Evolutionary conservation across 768 basidiomycete genomes (phyloP).

Genomic region (Tricholoma terreum): DNA sequence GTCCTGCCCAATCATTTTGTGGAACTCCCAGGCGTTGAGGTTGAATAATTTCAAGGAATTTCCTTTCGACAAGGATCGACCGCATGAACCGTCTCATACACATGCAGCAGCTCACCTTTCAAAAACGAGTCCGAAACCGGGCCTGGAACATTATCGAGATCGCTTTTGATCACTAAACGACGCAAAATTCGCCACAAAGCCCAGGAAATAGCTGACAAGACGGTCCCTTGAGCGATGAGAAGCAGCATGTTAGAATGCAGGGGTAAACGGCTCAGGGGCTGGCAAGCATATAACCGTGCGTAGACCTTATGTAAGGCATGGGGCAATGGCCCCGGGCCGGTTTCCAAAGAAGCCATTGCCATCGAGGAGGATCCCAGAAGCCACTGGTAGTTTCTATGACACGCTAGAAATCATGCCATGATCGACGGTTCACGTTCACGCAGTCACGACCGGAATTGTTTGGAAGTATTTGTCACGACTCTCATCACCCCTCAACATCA

Average conservation of each 20-base stretch:
- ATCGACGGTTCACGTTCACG: too few relatives aligned
- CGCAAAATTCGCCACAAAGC: constrained; percentile 15
- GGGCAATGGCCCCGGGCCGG: too few relatives aligned
- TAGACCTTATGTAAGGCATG: too few relatives aligned
- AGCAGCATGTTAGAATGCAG: neutral
- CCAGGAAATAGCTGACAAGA: constrained; percentile 10
- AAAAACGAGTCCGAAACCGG: constrained; percentile 27
- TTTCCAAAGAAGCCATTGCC: too few relatives aligned
- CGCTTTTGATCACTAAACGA: constrained; percentile 15
- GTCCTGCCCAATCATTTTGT: neutral
- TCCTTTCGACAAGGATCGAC: neutral
- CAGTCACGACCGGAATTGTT: too few relatives aligned
- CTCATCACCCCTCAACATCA: too few relatives aligned
- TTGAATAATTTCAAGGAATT: neutral
- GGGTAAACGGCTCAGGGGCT: too few relatives aligned
- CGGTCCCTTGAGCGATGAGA: neutral
- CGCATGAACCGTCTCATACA: neutral
- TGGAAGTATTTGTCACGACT: too few relatives aligned
- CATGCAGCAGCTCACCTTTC: constrained; percentile 31
- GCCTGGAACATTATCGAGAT: constrained; percentile 35
- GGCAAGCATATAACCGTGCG: too few relatives aligned
- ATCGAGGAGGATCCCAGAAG: too few relatives aligned
- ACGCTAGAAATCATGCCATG: too few relatives aligned
- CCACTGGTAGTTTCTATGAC: too few relatives aligned
- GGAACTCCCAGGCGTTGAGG: neutral